phyloP scores from a whole-genome alignment of 2,329 filamentous ascomycete genomes.

The Anisogramma anomala region DNA sequence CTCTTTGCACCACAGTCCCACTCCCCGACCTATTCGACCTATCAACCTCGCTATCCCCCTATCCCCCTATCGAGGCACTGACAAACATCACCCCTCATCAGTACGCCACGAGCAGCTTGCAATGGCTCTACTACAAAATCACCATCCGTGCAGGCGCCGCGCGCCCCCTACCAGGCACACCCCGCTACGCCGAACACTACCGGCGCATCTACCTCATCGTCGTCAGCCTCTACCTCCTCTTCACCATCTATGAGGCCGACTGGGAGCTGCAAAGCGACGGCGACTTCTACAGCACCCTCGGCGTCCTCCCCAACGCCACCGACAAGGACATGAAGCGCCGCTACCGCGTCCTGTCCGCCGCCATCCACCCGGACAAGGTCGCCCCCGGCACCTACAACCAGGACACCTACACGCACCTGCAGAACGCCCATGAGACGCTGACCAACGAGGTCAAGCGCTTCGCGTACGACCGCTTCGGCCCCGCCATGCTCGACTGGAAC shows the following conservation, averaged over 20 bases:
- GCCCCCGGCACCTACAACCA: slow-evolving; percentile 24
- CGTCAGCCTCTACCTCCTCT: slow-evolving; percentile 71
- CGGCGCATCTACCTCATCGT: slow-evolving; percentile 75
- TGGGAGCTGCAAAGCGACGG: slow-evolving; percentile 55
- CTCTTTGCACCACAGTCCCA: too few relatives aligned
- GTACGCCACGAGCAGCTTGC: slow-evolving; percentile 67
- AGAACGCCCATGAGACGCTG: slow-evolving; percentile 71
- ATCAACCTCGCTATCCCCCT: too few relatives aligned
- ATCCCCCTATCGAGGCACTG: neutral
- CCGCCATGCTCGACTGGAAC: slow-evolving; percentile 55
- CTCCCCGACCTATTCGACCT: too few relatives aligned
- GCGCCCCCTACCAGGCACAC: slow-evolving; percentile 58
- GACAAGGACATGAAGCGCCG: slow-evolving; percentile 72
- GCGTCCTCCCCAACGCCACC: slow-evolving; percentile 54
- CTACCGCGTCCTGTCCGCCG: slow-evolving; percentile 64
- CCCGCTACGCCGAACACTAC: slow-evolving; percentile 60
- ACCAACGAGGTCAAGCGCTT: slow-evolving; percentile 66
- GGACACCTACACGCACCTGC: slow-evolving; percentile 66
- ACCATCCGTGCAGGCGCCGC: slow-evolving; percentile 83
- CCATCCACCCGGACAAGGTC: slow-evolving; percentile 76
- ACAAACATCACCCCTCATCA: slow-evolving; percentile 30
- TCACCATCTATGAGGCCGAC: slow-evolving; percentile 89
- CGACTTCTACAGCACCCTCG: slow-evolving; percentile 71
- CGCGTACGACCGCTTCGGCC: slow-evolving; percentile 82
- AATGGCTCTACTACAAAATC: slow-evolving; percentile 74